Conservation (phyloP, 495 filamentous ascomycete species). For the Penicillium cosmopolitanum region DNA sequence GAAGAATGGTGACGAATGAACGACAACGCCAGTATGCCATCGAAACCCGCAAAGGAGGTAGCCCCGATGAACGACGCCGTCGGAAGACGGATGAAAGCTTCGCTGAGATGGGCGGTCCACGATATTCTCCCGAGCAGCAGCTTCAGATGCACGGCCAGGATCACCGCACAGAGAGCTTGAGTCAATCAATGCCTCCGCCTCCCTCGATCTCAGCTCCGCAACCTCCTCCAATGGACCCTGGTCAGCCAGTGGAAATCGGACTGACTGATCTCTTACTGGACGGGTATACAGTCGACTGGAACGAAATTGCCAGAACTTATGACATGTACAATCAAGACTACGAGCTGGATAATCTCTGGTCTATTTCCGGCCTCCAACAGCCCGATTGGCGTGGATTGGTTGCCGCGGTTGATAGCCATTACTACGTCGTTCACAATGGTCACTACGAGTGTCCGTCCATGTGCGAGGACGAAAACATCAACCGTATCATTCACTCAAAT, state of each 20-base stretch:
- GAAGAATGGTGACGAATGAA: conserved; percentile 69
- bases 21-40: conserved; percentile 64
- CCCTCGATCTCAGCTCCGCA: conserved; percentile 23
- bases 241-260: conserved; percentile 30
- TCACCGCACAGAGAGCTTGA: conserved; percentile 31
- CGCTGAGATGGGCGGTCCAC: conserved; percentile 32
- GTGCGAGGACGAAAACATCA: conserved; percentile 42
- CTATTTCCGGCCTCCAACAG: conserved; percentile 48
- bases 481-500: conserved; percentile 41
- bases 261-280: conserved; percentile 43
- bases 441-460: conserved; percentile 30
- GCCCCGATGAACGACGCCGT: conserved; percentile 44
- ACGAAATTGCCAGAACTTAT: conserved; percentile 39
- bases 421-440: conserved; percentile 43
- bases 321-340: conserved; percentile 44
- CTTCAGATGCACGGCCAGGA: conserved; percentile 39
- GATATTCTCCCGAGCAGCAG: conserved; percentile 38
- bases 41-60: conserved; percentile 57
- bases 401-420: conserved; percentile 53
- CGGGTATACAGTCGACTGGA: conserved; percentile 47
- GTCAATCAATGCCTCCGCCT: conserved; percentile 31
- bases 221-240: conserved; percentile 23
- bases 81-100: conserved; percentile 47
- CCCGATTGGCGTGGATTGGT: conserved; percentile 51
- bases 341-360: conserved; percentile 49